Base-by-base conservation (phyloP, 225 moss, liverwort and hornwort species). In the Polytrichum commune region DNA sequence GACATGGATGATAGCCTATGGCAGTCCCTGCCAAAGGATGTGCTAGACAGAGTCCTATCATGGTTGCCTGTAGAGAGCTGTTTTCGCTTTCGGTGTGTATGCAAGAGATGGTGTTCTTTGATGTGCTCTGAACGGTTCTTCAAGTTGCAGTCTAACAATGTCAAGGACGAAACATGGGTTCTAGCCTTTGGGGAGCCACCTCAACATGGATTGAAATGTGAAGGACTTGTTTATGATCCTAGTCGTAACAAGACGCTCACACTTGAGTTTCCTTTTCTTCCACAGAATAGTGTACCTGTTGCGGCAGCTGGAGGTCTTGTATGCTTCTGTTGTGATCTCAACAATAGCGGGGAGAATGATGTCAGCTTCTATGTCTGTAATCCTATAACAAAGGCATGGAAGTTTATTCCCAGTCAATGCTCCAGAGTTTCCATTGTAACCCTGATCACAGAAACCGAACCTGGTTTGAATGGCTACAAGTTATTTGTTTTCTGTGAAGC, bases 281-380 rank as follows among this genome's bases (percentile, higher is more conserved):
- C 81, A 27, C 72, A 79, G 30, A 60, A 81, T 10, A 76, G 79
- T 27, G 77, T 72, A 29, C 84, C 84, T 46, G 81, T 84, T 66
- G 84, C 84, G 35, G 60, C 84, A 72, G 69, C 79, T 23, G 81
- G 78, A 8, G 84, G 87, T 53, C 74, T 87, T 63, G 72, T 87
- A 20, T 87, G 87, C 70, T 87, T 87, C 72, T 81, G 81, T 70
- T 75, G 76, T 46, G 78, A 79, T 56, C 66, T 64, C 70, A 82
- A 74, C 74, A 29, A 61, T 16, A 73, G 56, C 54, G 69, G 69
- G 62, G 81, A 84, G 35, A 67, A 55, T 24, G 76, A 79, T 61
- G 84, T 77, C 8, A 77, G 79, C 67, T 87, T 87, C 58, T 84
- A 77, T 57, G 77, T 87, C 8, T 87, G 84, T 33, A 87, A 87